Base-by-base conservation (phyloP, 306 rosid species). In the Rubus idaeus region DNA sequence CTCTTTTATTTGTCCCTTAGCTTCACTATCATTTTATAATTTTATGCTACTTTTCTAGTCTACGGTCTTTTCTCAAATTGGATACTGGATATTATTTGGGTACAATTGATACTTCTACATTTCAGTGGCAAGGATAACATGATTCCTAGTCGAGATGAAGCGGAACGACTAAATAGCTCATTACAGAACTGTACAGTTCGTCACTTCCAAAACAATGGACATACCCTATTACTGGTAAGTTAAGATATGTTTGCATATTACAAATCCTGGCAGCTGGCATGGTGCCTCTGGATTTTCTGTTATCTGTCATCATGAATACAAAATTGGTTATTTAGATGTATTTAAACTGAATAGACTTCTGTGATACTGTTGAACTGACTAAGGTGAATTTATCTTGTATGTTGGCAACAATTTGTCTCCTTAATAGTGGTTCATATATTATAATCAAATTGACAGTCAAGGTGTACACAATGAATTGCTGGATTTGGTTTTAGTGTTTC, bases 171-270 rank as follows among this genome's bases (percentile, higher is more conserved):
- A 16, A 75, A 40, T 10, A 39, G 77, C 16, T 73, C 82, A 35
- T 81, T 95, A 79, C 81, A 84, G 58, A 85, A 85, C 80, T 95
- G 97, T 82, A 82, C 74, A 57, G 79, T 89, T 23, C 97, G 97
- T 52, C 51, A 76, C 89, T 95, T 92, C 68, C 87, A 85, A 64
- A 96, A 92, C 77, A 87, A 71, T 62, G 98, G 99, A 42, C 99
- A 95, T 86, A 91, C 99, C 86, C 86, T 95, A 76, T 93, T 95
- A 74, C 86, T 95, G 92, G 99, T 92, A 87, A 16, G 91, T 86
- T 76, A 55, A 61, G 60, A n/a, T 62, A 11, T 66, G 51, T 68
- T 16, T 55, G 2, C 39, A 37, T 30, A 41, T n/a, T 17, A 26
- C 37, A 4, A 53, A 13, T 2, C 61, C n/a, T 63, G 68, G 20